Base-by-base conservation (phyloP, 1,139 yeast genomes). In the Blastobotrys ciferrii region DNA sequence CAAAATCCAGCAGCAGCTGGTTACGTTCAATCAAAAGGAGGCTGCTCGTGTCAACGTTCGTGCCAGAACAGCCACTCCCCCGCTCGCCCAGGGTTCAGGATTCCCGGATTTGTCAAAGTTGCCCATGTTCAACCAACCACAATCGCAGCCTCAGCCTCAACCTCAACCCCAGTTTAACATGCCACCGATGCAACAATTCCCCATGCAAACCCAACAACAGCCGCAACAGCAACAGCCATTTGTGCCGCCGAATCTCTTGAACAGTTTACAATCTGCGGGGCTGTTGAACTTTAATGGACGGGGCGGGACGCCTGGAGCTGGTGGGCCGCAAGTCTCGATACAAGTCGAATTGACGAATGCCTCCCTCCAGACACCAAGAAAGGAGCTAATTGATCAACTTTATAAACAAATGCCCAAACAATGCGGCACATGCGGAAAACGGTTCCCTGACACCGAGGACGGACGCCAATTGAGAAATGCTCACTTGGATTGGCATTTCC, bases 401-500 rank as follows among this genome's bases (percentile, higher is more conserved):
- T 83, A 84, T 61, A 78, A 75, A 2, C 69, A 75, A 18, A 80
- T 84, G 61, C 82, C 95, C 4, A 78, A 86, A 53, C 92, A 88
- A 66, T 94, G 98, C 71, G 79, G 87, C 14, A 81, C 84, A 15
- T 94, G 98, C 69, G 95, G 97, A 30, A 87, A 87, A 63, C 73
- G 99, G 54, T 94, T 91, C 64, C 74, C 80, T 5, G 77, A 78
- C 46, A 79, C 83, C 40, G 72, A 70, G 1, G 78, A 75, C 46
- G 95, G 94, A 2, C 73, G 75, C 14, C 70, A 67, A 18, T 75
- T 77, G 50, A 75, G 84, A 53, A 68, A 73, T 41, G 73, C 74
- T 6, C 98, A 92, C 67, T 71, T 88, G 58, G 98, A 92, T 68
- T 92, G 98, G 98, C 98, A 92, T 71, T 89, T 89, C 72, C 79